Evolutionary conservation across 73 alveolate species (phyloP).

Genomic region (Durusdinium trenchii): DNA sequence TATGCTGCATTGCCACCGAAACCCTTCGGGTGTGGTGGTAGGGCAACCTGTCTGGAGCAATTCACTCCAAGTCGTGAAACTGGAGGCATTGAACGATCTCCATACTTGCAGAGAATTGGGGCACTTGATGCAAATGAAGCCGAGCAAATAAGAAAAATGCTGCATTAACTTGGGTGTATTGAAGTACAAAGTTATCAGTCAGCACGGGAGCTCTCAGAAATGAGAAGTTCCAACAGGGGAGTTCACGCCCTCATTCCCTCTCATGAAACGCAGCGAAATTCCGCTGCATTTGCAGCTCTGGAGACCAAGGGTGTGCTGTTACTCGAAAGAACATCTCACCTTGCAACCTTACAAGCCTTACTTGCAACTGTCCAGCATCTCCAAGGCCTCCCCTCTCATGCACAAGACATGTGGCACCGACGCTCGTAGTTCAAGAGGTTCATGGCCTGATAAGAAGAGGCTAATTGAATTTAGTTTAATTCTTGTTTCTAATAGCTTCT

Average conservation of each 20-base stretch:
- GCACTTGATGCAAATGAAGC: too few species aligned
- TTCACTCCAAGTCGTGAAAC: slow-evolving; percentile 50
- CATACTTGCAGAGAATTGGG: slow-evolving; percentile 16
- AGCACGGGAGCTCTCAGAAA: neutral
- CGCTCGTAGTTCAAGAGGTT: slow-evolving; percentile 88
- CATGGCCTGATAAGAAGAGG: slow-evolving; percentile 81
- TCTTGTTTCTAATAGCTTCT: too few species aligned
- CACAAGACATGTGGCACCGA: slow-evolving; percentile 94
- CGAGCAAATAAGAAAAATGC: neutral
- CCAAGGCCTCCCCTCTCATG: slow-evolving; percentile 4
- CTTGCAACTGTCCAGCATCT: neutral
- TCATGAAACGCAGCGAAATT: slow-evolving; percentile 38
- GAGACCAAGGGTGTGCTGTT: neutral
- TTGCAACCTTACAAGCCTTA: too few species aligned
- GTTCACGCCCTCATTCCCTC: slow-evolving; percentile 38
- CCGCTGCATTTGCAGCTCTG: slow-evolving; percentile 77
- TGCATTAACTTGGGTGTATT: neutral
- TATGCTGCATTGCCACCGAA: neutral
- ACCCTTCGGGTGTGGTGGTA: slow-evolving; percentile 33
- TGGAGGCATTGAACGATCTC: slow-evolving; percentile 8
- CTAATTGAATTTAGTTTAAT: too few species aligned
- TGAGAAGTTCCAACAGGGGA: neutral
- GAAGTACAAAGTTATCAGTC: too few species aligned
- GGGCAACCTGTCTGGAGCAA: slow-evolving; percentile 16
- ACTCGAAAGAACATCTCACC: neutral